Base-by-base conservation (phyloP, 2,329 filamentous ascomycete genomes). In the Pyrenochaeta sp. region DNA sequence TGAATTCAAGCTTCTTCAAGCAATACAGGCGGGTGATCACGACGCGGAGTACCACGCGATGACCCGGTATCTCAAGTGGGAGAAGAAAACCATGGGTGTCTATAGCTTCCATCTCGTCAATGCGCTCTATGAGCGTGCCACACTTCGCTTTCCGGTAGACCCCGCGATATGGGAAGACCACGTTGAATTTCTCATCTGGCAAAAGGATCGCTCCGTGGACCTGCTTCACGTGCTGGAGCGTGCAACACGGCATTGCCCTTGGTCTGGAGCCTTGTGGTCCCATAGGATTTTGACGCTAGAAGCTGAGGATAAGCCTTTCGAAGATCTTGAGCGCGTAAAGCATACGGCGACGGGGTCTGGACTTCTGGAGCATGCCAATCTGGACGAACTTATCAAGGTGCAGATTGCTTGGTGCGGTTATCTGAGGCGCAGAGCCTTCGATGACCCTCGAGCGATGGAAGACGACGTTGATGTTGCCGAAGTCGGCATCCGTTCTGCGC, bases 381-480 rank as follows among this genome's bases (percentile, higher is more conserved):
- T 97, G 83, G 87, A 92, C 44, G 90, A 93, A 61, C 87, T 97
- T 29, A 85, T 98, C 54, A 92, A 96, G 66, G 91, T 98, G 69
- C 92, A 97, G 69, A 87, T 91, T 47, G 90, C 93, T 0, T 99
- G 95, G 95, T 97, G 94, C 70, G 92, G 92, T 44, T 98, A 94
- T 65, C 83, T 99, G 17, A 92, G 94, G 62, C 89, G 95, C 20
- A 88, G 88, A 43, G 92, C 94, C 15, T 92, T 96, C 79, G 82
- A 87, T 53, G 81, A 87, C 50, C 82, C 86, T 1, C 86, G 87
- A 54, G 87, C 90, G 1, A 86, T 85, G 1, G 93, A 97, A 71
- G 91, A 82, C 46, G 79, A 94, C 48, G 83, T 90, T 29, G 93
- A 97, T 70, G 87, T 96, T 42, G 94, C 94, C 7, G 92, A 98